Base-by-base conservation (phyloP, 2,329 filamentous ascomycete genomes). In the Xylaria sp. region DNA sequence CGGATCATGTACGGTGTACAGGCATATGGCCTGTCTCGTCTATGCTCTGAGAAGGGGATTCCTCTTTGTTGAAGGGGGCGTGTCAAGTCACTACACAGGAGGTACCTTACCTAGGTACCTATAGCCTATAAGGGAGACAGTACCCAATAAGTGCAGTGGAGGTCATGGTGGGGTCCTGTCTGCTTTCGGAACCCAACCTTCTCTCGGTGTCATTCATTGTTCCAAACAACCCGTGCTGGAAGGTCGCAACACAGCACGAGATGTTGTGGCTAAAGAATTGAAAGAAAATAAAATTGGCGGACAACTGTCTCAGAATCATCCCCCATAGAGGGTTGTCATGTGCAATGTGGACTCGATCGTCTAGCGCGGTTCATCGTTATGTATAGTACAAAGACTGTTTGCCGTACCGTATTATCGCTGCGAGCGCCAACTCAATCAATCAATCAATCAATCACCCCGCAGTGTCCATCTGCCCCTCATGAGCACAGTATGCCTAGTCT, bases 401-500 rank as follows among this genome's bases (percentile, higher is more conserved):
- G 46, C 19, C 2, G 4, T n/a, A 31, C 19, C 4, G 21, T 21
- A 15, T 41, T 56, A 17, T 48, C 54, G 23, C 27, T 13, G 35
- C 52, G 25, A 49, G n/a, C 31, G 19, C 31, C 31, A 55, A n/a
- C n/a, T n/a, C n/a, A n/a, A n/a, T n/a, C n/a, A n/a, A n/a, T n/a
- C n/a, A n/a, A n/a, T n/a, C n/a, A n/a, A n/a, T n/a, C n/a, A n/a
- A 47, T 35, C 35, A 46, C 62, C 59, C 62, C 59, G 56, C 59
- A 60, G 44, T 40, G 49, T 48, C n/a, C n/a, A n/a, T n/a, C 47
- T 65, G 54, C 62, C 64, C 64, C 62, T 64, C 64, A 62, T 38
- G 23, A 7, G 11, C 6, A 3, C 15, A 17, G 15, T 33, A 6
- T 33, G 29, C 29, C 47, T 49, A 23, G 27, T 48, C 43, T 27